Evolutionary conservation across 306 rosid genomes (phyloP), one percentile per base, ranked within the genome.

Genomic region (Mimosa pudica): DNA sequence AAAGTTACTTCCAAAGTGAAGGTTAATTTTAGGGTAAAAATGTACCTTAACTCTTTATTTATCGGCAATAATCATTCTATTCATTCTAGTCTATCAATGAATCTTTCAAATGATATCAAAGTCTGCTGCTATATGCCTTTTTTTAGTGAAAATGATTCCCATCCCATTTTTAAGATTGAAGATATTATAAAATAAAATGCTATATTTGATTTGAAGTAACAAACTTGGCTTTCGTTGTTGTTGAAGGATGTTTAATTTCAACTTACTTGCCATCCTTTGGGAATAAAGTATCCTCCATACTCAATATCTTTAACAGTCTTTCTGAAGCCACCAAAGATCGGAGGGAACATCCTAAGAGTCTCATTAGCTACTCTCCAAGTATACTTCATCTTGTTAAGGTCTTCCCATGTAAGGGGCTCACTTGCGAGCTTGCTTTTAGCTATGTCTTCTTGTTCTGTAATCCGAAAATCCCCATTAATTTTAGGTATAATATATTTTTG

Each of bases 221-320:
- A 47, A 9, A 47, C 11, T 9, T 47, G 10, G 1, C 2, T 11
- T 11, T 11, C 13, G 57, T 14, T 51, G 18, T 14, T 51, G 57
- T 51, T 51, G 57, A 7, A 51, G 57, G 57, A 51, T 12, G n/a
- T 4, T 77, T 24, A 24, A 24, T 24, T 24, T 77, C 83, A 63
- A 84, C 86, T 82, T 79, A 94, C 98, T 79, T 92, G 97, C 98
- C 97, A 94, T 73, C 97, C 98, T 85, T 92, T 87, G 4, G 96
- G 98, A 62, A 94, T 90, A 47, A 83, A 48, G 78, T 89, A 90
- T 57, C 88, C 96, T 55, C 63, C 88, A 14, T 78, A 92, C 66
- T 94, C 90, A 41, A 89, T 82, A 76, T 89, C 96, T 82, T 81
- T 71, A 9, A 77, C 2, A 7, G 92, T 89, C 62, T 69, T 85